Base-by-base conservation (phyloP, 352 stramenopile genomes). In the Phytophthora capsici region DNA sequence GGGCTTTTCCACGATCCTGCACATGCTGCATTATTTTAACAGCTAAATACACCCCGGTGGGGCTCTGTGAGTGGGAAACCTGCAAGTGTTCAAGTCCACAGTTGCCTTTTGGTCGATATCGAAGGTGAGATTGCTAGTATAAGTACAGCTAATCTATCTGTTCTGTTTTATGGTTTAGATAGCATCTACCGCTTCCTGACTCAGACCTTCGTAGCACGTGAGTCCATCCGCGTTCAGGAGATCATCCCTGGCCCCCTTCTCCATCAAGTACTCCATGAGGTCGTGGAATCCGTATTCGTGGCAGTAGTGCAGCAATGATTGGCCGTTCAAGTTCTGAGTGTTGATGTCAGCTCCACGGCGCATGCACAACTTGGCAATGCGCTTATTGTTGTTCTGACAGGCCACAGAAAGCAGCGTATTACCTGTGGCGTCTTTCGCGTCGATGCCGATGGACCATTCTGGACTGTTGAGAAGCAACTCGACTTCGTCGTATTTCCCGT, bases 311-410 rank as follows among this genome's bases (percentile, higher is more conserved):
- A 98, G 73, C 36, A 94, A 72, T 0, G 88, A 98, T 61, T 99
- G 91, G 0, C 95, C 95, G 45, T 94, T 98, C 38, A 96, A 60
- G 69, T 98, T 99, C 36, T 96, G 86, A 4, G 90, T 94, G 69
- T 99, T 97, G 64, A 98, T 87, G 36, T 98, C 89, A 28, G 94
- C 93, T 14, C 91, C 95, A 26, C 91, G 88, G 4, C 95, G 90
- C 23, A 99, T 61, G 66, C 88, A 97, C 6, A 99, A 82, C 80
- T 98, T 99, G 36, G 84, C 84, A 41, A 99, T 98, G 45, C 95
- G 84, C 71, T 98, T 98, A 78, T 98, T 98, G 69, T 96, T 97
- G 82, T 99, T 99, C 62, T 99, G 95, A 26, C 88, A 97, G 0
- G 93, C 95, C 22, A 98, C 79, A 28, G 90, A 94, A 10, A 99